These are phyloP conservation scores for Dipodascus albidus DNA, from an alignment of 805 yeast genomes.

Conservation along the genomic window DNA sequence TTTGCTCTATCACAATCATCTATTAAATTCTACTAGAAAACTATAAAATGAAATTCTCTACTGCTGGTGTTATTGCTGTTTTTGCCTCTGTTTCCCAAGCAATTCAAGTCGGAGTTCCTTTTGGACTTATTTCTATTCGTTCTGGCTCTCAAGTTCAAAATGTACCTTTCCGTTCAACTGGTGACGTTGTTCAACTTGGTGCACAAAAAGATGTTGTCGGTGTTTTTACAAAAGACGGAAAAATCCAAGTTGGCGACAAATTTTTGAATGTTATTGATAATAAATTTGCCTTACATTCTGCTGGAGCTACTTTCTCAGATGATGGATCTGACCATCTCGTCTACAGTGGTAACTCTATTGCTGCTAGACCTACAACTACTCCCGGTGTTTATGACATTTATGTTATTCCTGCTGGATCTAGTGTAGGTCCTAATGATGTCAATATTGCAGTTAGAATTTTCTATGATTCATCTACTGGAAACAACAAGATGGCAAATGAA, in stretches of 20 bases:
- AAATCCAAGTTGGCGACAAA: background rate
- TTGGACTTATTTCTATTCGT: conserved; percentile 4
- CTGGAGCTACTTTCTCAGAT: background rate
- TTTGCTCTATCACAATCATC: no score
- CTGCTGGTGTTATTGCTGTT: conserved; percentile 1
- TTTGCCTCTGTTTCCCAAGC: conserved; percentile 2
- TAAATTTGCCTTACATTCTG: background rate
- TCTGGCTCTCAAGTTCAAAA: conserved; percentile 2
- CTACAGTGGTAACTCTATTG: background rate
- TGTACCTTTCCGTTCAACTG: background rate
- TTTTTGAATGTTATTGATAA: background rate
- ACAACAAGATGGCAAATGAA: background rate
- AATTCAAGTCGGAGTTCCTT: conserved; percentile 3
- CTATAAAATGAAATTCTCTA: background rate
- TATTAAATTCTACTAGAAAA: background rate
- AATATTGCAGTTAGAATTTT: background rate
- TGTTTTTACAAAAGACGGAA: background rate
- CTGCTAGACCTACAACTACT: background rate
- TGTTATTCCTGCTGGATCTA: no score
- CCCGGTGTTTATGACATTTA: no score
- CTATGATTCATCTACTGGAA: background rate
- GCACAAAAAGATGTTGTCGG: background rate
- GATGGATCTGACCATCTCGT: background rate
- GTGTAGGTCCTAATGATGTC: background rate
- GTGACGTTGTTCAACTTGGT: background rate